Base-by-base conservation (phyloP, 495 filamentous ascomycete genomes). In the Neohortaea acidophila region DNA sequence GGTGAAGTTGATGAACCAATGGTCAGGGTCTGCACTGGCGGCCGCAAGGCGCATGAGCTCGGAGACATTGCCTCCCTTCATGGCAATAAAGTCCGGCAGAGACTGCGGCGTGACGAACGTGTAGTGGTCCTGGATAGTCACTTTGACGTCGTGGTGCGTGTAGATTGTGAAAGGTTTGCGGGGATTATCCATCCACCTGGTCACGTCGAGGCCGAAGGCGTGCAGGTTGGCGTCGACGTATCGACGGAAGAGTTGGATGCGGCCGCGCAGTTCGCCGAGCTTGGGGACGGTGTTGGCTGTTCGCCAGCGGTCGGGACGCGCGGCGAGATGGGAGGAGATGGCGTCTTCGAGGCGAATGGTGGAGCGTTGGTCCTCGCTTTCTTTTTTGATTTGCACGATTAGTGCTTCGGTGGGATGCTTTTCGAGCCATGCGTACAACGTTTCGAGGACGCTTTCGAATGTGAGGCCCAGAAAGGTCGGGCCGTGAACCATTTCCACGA, bases 71-170 rank as follows among this genome's bases (percentile, higher is more conserved):
- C 37, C 38, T 17, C 42, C 43, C 22, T 50, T 50, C 19, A 27
- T 33, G 6, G 26, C 5, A 9, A 50, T 36, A 10, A 50, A 15
- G n/a, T 30, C 24, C 0, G 47, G 47, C 11, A 50, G 30, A 1
- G 37, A 3, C 15, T 45, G 14, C 1, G 41, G 26, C 2, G 22
- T 18, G 1, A 38, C 22, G 18, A 40, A 44, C 5, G 19, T 41
- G 30, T 50, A 50, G 43, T 50, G 47, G 22, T 50, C 47, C 26
- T 50, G 47, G 15, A 45, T 39, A 1, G 47, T 50, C 19, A 50
- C 15, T 18, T 31, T 31, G 2, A 40, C 36, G 12, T 31, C 20
- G 29, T 45, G 41, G 21, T 14, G 15, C 2, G 36, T 42, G 21
- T 29, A 29, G 36, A 50, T 50, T 2, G 47, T 50, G 37, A 50